Base-by-base conservation (phyloP, 2,329 filamentous ascomycete species). In the Arthrocladium fulminans region DNA sequence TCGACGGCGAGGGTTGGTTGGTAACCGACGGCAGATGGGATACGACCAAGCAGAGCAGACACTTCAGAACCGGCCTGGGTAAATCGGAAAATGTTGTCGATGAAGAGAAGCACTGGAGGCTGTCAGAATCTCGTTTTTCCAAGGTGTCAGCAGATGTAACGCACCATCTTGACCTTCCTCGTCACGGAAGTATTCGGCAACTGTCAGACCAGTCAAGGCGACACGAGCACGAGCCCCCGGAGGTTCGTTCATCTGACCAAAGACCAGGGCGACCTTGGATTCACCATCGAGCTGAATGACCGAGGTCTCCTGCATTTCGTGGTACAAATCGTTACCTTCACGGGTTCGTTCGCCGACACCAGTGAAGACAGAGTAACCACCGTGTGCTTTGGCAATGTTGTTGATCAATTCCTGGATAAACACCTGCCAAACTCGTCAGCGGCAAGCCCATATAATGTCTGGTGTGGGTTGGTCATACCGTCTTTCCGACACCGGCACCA, bases 281-380 rank as follows among this genome's bases (percentile, higher is more conserved):
- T 96, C 90, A 74, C 92, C 92, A 60, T 98, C 92, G 61, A 98
- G 88, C 75, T 98, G 83, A 75, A 98, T 98, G 81, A 98, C 92
- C 68, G 86, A 88, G 62, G 92, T 98, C 79, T 98, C 90, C 80
- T 97, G 92, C 92, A 98, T 98, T 83, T 98, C 92, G 78, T 98
- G 90, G 85, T 98, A 98, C 80, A 98, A 75, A 84, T 98, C 92
- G 83, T 98, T 98, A 82, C 92, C 92, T 84, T 98, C 92, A 88
- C 92, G 92, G 70, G 92, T 98, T 80, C 92, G 90, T 85, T 98
- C 92, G 73, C 92, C 92, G 75, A 98, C 92, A 90, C 92, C 92
- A 70, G 88, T 95, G 85, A 98, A 98, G 71, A 98, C 92, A 61
- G 92, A 98, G 86, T 94, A 98, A 94, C 92, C 92, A 94, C 92